Conservation (phyloP, 2,329 filamentous ascomycete genomes). For the Talaromyces sp. region DNA sequence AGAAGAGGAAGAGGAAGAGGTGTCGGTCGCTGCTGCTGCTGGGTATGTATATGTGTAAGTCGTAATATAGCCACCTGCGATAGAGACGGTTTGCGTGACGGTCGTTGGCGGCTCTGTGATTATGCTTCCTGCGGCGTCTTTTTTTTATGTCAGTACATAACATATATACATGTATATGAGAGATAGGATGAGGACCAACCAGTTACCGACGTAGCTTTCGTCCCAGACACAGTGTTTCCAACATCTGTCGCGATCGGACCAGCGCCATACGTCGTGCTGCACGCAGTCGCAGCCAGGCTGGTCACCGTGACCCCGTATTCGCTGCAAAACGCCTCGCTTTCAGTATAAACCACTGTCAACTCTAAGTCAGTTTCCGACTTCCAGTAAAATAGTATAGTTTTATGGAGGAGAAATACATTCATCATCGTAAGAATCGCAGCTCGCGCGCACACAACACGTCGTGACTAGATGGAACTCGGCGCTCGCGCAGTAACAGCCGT, state of each 20-base stretch:
- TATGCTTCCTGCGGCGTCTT: neutral
- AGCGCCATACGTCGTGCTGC: conserved; percentile 2
- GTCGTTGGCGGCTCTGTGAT: neutral
- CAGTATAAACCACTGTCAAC: neutral
- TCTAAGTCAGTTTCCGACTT: too few species aligned
- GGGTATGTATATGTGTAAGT: conserved; percentile 6
- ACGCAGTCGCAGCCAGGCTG: conserved; percentile 1
- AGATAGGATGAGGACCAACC: neutral
- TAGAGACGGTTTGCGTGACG: conserved; percentile 1
- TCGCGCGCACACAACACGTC: conserved; percentile 3
- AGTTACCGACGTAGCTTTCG: neutral
- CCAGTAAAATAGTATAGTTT: too few species aligned
- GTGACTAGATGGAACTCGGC: neutral
- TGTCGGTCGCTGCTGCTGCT: neutral
- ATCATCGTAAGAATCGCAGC: neutral
- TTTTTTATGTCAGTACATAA: neutral
- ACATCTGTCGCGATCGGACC: neutral
- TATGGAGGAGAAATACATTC: neutral
- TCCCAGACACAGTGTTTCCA: neutral
- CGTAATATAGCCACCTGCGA: neutral
- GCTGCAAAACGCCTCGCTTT: conserved; percentile 3
- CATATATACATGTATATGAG: too few species aligned
- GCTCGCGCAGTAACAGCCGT: conserved; percentile 2
- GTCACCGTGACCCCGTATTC: conserved; percentile 2
- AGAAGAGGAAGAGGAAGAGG: neutral